Conservation (phyloP, 1,284 basidiomycete genomes). For the Ceratobasidium sp. region DNA sequence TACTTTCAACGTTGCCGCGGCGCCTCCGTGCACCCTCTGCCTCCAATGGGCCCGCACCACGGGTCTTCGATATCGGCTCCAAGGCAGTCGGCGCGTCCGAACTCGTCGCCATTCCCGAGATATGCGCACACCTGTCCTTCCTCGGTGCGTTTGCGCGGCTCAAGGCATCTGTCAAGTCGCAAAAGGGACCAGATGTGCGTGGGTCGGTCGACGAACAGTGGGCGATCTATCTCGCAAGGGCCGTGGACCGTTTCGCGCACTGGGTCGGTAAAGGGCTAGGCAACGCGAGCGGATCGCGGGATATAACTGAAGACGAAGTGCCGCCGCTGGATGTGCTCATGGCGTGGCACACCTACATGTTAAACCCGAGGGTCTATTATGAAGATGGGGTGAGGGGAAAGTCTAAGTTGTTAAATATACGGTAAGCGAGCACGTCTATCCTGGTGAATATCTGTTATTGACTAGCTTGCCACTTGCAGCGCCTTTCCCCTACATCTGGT, state of each 20-base stretch:
- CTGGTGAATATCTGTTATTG: background rate
- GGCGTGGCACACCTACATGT: conserved; percentile 64
- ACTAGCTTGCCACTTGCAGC: conserved; percentile 20
- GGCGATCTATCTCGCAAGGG: conserved; percentile 49
- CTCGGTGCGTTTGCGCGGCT: conserved; percentile 49
- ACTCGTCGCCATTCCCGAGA: conserved; percentile 47
- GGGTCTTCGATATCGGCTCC: background rate
- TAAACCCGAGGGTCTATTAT: conserved; percentile 51
- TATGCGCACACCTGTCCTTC: conserved; percentile 48
- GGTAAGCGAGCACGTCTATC: conserved; percentile 18
- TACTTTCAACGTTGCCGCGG: background rate
- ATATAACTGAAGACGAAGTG: conserved; percentile 48
- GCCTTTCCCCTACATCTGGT: conserved; percentile 46
- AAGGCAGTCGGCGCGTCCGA: conserved; percentile 8
- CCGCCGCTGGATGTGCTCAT: conserved; percentile 63
- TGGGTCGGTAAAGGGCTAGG: conserved; percentile 43
- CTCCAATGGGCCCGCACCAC: background rate
- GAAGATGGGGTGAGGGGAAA: conserved; percentile 47
- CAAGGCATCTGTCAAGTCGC: conserved; percentile 44
- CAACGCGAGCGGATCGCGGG: background rate
- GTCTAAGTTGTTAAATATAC: conserved; percentile 32
- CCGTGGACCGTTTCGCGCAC: conserved; percentile 48
- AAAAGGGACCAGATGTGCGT: conserved; percentile 34
- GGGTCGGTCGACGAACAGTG: conserved; percentile 47
- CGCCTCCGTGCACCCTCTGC: background rate